A percentile compares a stretch with the other conserved stretches of the same genome.
These are phyloP conservation scores for Scenedesmus sp. DNA, from an alignment of 163 green algal species.

Conservation along the genomic window DNA sequence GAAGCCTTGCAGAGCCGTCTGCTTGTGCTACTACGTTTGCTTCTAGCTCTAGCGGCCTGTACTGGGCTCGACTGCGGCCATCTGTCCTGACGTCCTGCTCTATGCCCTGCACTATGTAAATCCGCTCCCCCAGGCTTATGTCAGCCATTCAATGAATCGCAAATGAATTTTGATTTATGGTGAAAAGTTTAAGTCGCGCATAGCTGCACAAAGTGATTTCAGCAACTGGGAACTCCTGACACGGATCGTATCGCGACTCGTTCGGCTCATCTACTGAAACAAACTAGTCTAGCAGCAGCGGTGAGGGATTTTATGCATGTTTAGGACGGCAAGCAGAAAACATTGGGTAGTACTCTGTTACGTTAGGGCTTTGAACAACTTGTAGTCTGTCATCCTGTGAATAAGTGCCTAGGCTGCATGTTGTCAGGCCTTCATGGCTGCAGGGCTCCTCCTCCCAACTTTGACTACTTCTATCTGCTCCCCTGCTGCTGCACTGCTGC, in stretches of 20 bases:
- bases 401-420: too few relatives aligned
- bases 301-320: too few relatives aligned
- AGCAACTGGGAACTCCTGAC: neutral
- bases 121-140: conserved; percentile 57
- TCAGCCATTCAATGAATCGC: conserved; percentile 9
- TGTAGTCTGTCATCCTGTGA: neutral
- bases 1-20: conserved; percentile 76
- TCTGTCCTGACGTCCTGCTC: conserved; percentile 72
- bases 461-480: neutral
- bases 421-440: too few relatives aligned
- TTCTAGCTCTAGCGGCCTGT: conserved; percentile 71
- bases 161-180: neutral
- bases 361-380: neutral
- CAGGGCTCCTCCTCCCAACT: neutral
- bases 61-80: conserved; percentile 68
- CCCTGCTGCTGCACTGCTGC: neutral
- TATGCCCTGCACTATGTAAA: conserved; percentile 72
- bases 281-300: neutral
- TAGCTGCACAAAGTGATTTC: neutral
- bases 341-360: neutral
- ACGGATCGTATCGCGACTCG: neutral
- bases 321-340: neutral
- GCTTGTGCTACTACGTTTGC: conserved; percentile 75
- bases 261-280: neutral
- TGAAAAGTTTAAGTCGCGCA: neutral